A percentile compares a stretch with the other conserved stretches of the same genome.
Conservation (phyloP, 2,329 filamentous ascomycete species). For the Fusarium domesticum region DNA sequence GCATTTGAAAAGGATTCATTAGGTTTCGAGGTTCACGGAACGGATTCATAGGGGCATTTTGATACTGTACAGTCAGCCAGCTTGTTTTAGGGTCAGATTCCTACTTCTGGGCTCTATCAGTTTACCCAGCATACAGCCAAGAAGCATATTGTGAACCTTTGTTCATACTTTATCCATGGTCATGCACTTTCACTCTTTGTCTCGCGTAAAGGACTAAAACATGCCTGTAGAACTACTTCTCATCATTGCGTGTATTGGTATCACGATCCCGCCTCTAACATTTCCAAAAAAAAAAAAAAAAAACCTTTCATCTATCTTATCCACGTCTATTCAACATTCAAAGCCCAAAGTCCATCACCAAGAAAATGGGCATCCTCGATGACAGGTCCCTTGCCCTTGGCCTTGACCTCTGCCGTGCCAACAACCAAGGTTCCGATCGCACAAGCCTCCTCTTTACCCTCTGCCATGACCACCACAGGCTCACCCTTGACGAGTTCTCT, state of each 20-base stretch:
- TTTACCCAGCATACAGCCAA: no score
- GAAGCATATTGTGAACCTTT: no score
- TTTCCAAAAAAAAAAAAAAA: not conserved
- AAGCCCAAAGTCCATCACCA: constrained; percentile 88
- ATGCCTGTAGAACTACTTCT: no score
- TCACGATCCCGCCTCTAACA: constrained; percentile 12
- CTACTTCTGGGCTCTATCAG: no score
- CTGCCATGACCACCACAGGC: constrained; percentile 84
- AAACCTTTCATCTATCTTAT: not conserved
- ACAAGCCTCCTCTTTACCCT: constrained; percentile 91
- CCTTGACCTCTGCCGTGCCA: constrained; percentile 88
- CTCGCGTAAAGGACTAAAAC: no score
- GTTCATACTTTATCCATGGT: not conserved
- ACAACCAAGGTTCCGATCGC: constrained; percentile 80
- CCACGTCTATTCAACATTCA: constrained; percentile 48
- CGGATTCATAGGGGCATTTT: no score
- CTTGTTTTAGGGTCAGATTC: no score
- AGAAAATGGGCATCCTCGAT: constrained; percentile 93
- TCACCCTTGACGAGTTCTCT: constrained; percentile 73
- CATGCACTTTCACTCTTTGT: not conserved
- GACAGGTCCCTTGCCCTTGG: constrained; percentile 88
- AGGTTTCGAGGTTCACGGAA: no score
- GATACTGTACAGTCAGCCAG: no score
- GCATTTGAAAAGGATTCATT: no score
- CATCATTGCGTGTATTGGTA: constrained; percentile 16